These are phyloP conservation scores for Teratosphaeria destructans DNA, from an alignment of 2,329 filamentous ascomycete species.

Conservation along the genomic window DNA sequence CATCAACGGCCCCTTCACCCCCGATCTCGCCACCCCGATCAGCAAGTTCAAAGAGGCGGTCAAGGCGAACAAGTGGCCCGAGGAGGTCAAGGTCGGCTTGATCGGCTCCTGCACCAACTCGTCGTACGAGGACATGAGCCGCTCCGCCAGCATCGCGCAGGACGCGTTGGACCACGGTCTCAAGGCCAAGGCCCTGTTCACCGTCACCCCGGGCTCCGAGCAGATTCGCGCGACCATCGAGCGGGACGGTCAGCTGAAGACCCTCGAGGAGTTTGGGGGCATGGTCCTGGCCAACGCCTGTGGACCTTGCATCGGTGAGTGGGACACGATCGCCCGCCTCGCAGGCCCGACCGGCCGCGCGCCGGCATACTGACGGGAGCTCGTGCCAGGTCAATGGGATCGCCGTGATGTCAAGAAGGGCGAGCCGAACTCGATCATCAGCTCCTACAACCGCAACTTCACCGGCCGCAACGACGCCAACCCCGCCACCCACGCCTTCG, in stretches of 20 bases:
- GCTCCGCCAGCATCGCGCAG: conserved; percentile 79
- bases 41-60: conserved; percentile 94
- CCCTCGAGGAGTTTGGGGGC: conserved; percentile 92
- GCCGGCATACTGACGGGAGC: no score
- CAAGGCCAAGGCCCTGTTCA: conserved; percentile 89
- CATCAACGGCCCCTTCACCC: conserved; percentile 98
- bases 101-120: conserved; percentile 99
- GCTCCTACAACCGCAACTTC: conserved; percentile 99
- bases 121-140: conserved; percentile 81
- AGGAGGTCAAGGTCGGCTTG: conserved; percentile 90
- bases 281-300: conserved; percentile 93
- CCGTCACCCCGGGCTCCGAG: conserved; percentile 91
- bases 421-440: conserved; percentile 90
- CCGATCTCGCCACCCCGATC: conserved; percentile 93
- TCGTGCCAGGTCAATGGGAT: conserved; percentile 65
- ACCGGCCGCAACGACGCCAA: conserved; percentile 95
- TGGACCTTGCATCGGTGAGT: conserved; percentile 61
- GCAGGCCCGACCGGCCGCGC: no score
- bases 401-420: conserved; percentile 90
- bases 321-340: no score
- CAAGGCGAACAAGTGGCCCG: conserved; percentile 90
- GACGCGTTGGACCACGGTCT: conserved; percentile 86
- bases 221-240: conserved; percentile 61
- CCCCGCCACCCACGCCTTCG: conserved; percentile 87
- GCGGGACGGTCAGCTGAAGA: conserved; percentile 64